phyloP scores from a whole-genome alignment of 176 grass and related monocot genomes.

The Lolium rigidum region DNA sequence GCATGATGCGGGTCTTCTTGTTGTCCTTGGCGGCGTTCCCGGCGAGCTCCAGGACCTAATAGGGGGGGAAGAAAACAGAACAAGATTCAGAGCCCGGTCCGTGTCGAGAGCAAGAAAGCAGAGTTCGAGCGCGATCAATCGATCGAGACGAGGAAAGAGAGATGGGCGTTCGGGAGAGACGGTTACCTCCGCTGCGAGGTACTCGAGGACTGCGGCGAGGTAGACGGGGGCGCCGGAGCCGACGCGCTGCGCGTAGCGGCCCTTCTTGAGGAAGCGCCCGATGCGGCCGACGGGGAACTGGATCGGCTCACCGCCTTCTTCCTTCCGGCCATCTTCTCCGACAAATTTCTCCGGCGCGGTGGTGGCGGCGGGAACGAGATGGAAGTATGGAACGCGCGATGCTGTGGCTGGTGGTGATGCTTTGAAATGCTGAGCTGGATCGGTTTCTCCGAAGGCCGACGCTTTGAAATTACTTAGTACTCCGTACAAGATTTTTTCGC shows the following conservation, averaged over 20 bases:
- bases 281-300: conserved; percentile 83
- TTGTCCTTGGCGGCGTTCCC: conserved; percentile 39
- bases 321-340: conserved; percentile 16
- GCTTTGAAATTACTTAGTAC: too few relatives aligned
- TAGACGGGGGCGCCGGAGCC: conserved; percentile 51
- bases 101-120: background rate
- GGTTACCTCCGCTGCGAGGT: conserved; percentile 41
- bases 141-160: too few relatives aligned
- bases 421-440: too few relatives aligned
- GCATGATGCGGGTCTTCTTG: conserved; percentile 47
- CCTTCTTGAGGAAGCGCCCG: conserved; percentile 71
- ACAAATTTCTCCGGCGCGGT: too few relatives aligned
- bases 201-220: conserved; percentile 55
- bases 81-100: background rate
- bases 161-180: too few relatives aligned
- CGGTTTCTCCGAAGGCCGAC: too few relatives aligned
- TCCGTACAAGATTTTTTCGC: too few relatives aligned
- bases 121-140: too few relatives aligned
- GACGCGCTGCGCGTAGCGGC: conserved; percentile 54
- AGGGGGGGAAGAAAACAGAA: background rate
- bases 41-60: conserved; percentile 40
- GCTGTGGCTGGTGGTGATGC: too few relatives aligned
- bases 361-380: background rate
- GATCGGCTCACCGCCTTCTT: conserved; percentile 26
- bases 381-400: too few relatives aligned